These are phyloP conservation scores for Nothophoma quercina DNA, from an alignment of 2,329 filamentous ascomycete genomes.

Conservation along the genomic window DNA sequence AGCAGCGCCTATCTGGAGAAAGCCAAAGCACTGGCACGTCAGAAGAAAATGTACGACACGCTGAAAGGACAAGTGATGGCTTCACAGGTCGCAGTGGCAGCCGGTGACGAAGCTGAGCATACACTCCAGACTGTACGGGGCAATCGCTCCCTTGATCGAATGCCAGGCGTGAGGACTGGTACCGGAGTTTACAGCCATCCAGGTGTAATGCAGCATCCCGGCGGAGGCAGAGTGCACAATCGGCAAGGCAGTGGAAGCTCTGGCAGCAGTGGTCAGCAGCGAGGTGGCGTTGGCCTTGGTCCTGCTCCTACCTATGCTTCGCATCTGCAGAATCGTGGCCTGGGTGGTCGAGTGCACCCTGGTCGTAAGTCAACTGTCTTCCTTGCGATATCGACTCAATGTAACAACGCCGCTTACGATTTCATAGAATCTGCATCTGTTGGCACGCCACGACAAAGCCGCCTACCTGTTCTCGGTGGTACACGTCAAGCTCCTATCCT, in stretches of 20 bases:
- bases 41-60: conserved; percentile 67
- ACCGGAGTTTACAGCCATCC: conserved; percentile 32
- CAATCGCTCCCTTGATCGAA: conserved; percentile 40
- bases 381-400: too few relatives aligned
- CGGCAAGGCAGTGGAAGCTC: conserved; percentile 36
- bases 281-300: conserved; percentile 26
- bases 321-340: conserved; percentile 29
- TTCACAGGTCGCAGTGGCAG: conserved; percentile 62
- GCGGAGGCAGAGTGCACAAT: conserved; percentile 25
- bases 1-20: conserved; percentile 73
- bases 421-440: conserved; percentile 32
- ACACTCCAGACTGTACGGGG: conserved; percentile 36
- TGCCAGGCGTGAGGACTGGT: conserved; percentile 40
- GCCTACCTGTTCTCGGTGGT: conserved; percentile 39
- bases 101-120: conserved; percentile 55
- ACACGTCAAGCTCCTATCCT: conserved; percentile 34
- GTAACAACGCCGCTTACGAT: not conserved
- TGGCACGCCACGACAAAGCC: conserved; percentile 40
- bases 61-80: conserved; percentile 64
- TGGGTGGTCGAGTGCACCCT: conserved; percentile 23
- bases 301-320: conserved; percentile 24
- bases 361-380: conserved; percentile 29
- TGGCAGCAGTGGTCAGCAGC: conserved; percentile 34
- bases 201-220: conserved; percentile 22
- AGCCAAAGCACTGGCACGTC: conserved; percentile 70